Evolutionary conservation across 176 grass and related monocot genomes (phyloP).

Genomic region (Rhynchospora pubera): DNA sequence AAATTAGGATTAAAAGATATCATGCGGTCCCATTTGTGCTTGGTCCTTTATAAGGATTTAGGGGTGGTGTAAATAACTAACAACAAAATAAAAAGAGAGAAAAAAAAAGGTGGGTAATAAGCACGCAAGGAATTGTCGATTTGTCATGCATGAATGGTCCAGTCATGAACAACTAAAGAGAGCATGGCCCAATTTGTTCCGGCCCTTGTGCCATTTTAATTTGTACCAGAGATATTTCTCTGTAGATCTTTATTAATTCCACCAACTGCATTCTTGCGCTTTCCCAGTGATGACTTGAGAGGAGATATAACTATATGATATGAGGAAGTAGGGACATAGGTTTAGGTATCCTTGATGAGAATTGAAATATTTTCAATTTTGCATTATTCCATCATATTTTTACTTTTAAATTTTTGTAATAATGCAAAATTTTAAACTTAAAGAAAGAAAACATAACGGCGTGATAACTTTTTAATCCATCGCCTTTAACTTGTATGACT

Average conservation of each 20-base stretch:
- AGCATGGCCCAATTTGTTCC: background rate
- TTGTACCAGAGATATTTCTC: background rate
- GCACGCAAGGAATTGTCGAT: background rate
- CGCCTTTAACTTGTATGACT: no score
- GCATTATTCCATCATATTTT: no score
- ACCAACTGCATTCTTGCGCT: background rate
- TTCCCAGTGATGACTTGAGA: background rate
- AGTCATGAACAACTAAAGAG: slow-evolving; percentile 3
- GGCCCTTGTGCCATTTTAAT: background rate
- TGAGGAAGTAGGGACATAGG: no score
- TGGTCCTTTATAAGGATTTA: background rate
- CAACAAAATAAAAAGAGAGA: background rate
- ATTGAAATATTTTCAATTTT: no score
- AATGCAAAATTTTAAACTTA: no score
- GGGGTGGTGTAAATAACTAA: background rate
- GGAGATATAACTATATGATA: no score
- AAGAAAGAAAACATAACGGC: no score
- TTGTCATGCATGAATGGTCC: background rate
- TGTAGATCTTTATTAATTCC: background rate
- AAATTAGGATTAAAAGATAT: background rate
- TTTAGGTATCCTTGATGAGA: no score
- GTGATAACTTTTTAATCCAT: no score
- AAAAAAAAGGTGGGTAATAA: background rate
- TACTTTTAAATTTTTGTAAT: no score
- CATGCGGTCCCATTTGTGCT: background rate